Base-by-base conservation (phyloP, 2,329 filamentous ascomycete genomes). In the Coleophoma crateriformis region DNA sequence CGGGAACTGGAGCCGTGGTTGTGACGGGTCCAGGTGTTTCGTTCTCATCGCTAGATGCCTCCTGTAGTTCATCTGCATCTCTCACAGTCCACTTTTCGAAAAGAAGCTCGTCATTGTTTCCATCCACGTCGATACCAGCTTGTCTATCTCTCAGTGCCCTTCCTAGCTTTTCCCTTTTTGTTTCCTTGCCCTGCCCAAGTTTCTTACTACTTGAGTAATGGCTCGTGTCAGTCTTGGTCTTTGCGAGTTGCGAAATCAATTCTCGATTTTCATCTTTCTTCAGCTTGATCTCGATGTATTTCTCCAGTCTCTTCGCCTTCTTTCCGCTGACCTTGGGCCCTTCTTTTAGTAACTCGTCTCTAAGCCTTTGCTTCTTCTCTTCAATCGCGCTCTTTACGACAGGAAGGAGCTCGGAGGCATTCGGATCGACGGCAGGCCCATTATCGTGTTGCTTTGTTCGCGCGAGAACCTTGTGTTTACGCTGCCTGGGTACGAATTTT, bases 191-290 rank as follows among this genome's bases (percentile, higher is more conserved):
- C 57, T 85, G 82, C 1, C 91, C 91, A 8, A 97, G 70, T 50
- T 82, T 82, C 57, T 82, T 88, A 47, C 86, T 88, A 65, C 90
- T 96, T 50, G 83, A 77, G 53, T 95, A 85, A 17, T 90, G 72
- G 54, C 80, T 88, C 1, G 89, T 95, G 64, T 97, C 91, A 57
- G 94, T 80, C 62, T 87, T 90, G 48, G 82, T 78, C 53, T 82
- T 77, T 15, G 88, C 88, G 22, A 99, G 77, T 65, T 94, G 91
- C 64, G 88, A 87, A 59, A 97, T 76, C 32, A 99, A 73, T 50
- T 84, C 87, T 27, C 88, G 76, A 61, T 89, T 95, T 67, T 97
- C 92, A 64, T 99, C 94, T 67, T 95, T 96, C 67, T 85, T 88
- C 42, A 99, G 74, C 76, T 99, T 99, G 51, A 80, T 94, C 61